Evolutionary conservation across 306 rosid genomes (phyloP).

Genomic region (Argentina anserina): DNA sequence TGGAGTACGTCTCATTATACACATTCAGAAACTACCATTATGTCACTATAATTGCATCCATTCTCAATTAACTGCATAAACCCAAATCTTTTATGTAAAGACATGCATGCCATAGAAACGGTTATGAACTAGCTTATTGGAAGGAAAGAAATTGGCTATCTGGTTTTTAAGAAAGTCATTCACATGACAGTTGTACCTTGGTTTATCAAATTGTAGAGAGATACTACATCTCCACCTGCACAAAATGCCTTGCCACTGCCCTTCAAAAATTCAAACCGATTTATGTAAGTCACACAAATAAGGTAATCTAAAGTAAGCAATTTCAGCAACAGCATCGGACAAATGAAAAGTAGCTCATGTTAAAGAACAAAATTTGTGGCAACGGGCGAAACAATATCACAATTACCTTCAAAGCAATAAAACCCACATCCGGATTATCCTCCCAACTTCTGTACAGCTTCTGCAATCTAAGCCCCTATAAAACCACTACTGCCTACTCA

Average conservation of each 20-base stretch:
- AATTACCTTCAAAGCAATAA: conserved; percentile 67
- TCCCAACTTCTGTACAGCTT: conserved; percentile 69
- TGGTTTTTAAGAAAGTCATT: not conserved
- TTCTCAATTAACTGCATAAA: not conserved
- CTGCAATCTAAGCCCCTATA: conserved; percentile 57
- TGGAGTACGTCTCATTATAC: not conserved
- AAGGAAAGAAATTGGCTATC: not conserved
- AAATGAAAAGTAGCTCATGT: not conserved
- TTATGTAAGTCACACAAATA: conserved; percentile 15
- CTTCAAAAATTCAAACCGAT: conserved; percentile 32
- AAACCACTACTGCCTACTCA: conserved; percentile 1
- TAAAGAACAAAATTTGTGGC: not conserved
- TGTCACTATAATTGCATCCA: not conserved
- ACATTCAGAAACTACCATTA: not conserved
- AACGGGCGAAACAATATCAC: not conserved
- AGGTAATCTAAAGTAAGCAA: not conserved
- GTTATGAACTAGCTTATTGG: not conserved
- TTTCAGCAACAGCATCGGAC: not conserved
- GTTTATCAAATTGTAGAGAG: conserved; percentile 51
- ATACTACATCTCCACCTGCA: conserved; percentile 91
- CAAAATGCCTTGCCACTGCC: conserved; percentile 85
- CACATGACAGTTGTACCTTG: conserved; percentile 35
- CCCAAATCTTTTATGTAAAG: not conserved
- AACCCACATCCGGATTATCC: conserved; percentile 70
- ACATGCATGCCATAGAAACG: not conserved